Base-by-base conservation (phyloP, 1,139 yeast genomes). In the Suhomyces maxii region DNA sequence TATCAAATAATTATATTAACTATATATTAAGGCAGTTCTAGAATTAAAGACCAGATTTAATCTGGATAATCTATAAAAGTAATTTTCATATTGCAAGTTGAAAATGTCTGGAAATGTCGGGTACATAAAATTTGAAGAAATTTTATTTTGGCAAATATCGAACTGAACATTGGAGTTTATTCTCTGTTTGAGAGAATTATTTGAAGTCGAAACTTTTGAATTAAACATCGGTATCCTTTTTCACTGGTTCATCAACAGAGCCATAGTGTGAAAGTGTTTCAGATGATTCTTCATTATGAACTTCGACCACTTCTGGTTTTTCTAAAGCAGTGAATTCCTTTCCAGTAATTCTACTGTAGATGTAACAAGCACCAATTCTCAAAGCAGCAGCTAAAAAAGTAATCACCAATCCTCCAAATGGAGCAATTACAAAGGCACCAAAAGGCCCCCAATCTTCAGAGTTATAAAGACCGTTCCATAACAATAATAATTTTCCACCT, bases 401-500 rank as follows among this genome's bases (percentile, higher is more conserved):
- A 51, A 84, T 71, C 2, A 85, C 52, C 3, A 90, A 56, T 14
- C 95, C 90, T 14, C 95, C 95, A 41, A 84, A 76, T 5, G 97
- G 97, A 1, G 97, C 95, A 53, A 84, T 87, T 7, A 88, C 95
- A 67, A 90, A 90, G 1, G 97, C 97, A 30, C 96, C 97, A 68
- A 90, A 91, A 0, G 96, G 83, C 58, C 95, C 89, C 97, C 97
- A 91, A 63, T 91, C 97, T 46, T 78, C 80, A 11, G 79, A 68
- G 50, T 78, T 73, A 62, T 91, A 91, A 36, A 91, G 69, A 43
- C 97, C 97, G 54, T 89, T 82, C 80, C 87, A 81, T 40, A 86
- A 68, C 49, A 90, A 75, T 48, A 86, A 64, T 41, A 90, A 73
- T 52, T 77, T 77, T n/a, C 87, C 97, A 55, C 97, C 98, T 50